A percentile compares a stretch with the other conserved stretches of the same genome.
Evolutionary conservation across 2,329 filamentous ascomycete genomes (phyloP).

Genomic region (Coleophoma crateriformis): DNA sequence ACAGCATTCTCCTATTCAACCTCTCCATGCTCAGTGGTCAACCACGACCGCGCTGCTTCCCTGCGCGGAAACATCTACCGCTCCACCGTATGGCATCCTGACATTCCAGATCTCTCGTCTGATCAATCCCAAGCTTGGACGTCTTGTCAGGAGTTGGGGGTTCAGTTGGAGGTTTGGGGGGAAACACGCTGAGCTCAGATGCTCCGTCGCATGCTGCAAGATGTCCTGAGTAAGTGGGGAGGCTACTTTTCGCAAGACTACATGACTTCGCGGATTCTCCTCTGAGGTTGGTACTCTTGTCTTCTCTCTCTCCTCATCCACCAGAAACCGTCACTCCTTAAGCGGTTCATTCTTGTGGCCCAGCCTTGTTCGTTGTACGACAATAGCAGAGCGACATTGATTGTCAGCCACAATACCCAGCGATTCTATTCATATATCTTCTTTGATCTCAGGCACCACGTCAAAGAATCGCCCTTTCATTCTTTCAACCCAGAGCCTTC

Average conservation of each 20-base stretch:
- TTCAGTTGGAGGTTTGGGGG: not conserved
- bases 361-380: not conserved
- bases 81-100: too few species aligned
- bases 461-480: too few species aligned
- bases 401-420: not conserved
- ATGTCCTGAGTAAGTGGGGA: too few species aligned
- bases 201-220: not conserved
- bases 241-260: not conserved
- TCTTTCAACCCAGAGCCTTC: not conserved
- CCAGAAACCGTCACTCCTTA: not conserved
- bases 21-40: too few species aligned
- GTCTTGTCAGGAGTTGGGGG: not conserved
- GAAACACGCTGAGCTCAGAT: not conserved
- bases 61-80: too few species aligned
- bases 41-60: too few species aligned
- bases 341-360: not conserved
- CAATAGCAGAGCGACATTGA: not conserved
- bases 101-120: too few species aligned
- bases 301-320: not conserved
- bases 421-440: conserved; percentile 1
- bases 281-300: not conserved
- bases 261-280: not conserved
- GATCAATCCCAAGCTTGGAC: not conserved
- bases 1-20: too few species aligned
- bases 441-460: not conserved